These are phyloP conservation scores for Solanum hybrid DNA, from an alignment of 305 asterid species.

Conservation along the genomic window DNA sequence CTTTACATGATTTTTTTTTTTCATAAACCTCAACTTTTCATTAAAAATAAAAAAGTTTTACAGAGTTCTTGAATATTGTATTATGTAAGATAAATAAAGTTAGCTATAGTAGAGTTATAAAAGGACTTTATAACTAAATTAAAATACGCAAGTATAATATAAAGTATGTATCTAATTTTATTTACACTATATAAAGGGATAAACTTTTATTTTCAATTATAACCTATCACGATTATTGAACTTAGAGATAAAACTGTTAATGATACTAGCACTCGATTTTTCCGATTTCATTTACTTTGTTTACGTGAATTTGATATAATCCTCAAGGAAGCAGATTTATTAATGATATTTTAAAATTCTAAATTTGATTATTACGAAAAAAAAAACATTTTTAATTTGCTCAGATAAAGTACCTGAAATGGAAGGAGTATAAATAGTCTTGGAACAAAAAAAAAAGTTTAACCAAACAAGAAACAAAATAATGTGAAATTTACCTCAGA, in stretches of 20 bases:
- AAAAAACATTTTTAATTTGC: not conserved
- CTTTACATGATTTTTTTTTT: not conserved
- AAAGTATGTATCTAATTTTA: not conserved
- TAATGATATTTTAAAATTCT: not conserved
- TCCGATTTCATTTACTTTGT: not conserved
- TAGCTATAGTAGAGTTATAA: not conserved
- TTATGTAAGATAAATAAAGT: not conserved
- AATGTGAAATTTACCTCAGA: not conserved
- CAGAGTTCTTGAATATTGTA: not conserved
- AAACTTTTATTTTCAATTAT: not conserved
- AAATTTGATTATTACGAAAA: too few relatives aligned
- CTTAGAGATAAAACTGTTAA: not conserved
- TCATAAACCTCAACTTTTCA: not conserved
- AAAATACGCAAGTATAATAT: not conserved
- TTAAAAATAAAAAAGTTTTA: not conserved
- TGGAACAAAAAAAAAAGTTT: not conserved
- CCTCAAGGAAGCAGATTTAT: not conserved
- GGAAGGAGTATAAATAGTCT: not conserved
- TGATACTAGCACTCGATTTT: not conserved
- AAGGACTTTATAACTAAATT: not conserved
- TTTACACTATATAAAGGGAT: not conserved
- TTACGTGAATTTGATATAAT: not conserved
- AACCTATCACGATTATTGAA: not conserved
- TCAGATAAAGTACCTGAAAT: not conserved
- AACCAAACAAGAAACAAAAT: not conserved